Evolutionary conservation across 1,284 basidiomycete species (phyloP).

Genomic region (Moesziomyces sp.): DNA sequence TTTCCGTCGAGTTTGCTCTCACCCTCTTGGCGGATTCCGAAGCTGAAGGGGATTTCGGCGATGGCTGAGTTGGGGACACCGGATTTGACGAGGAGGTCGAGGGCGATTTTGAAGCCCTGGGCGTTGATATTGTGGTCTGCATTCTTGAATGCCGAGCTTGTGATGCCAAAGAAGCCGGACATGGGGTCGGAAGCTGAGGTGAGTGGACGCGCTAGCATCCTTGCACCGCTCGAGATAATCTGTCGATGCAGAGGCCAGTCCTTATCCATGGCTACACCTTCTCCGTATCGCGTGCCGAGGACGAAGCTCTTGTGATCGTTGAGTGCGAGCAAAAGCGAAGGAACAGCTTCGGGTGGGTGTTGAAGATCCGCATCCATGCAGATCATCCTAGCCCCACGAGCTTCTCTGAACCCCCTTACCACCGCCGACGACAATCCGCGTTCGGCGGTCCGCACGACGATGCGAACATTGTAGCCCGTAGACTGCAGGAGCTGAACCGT

Average conservation of each 20-base stretch:
- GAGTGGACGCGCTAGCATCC: conserved; percentile 70
- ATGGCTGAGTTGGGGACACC: conserved; percentile 29
- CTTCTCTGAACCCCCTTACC: conserved; percentile 70
- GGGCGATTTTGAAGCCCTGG: conserved; percentile 49
- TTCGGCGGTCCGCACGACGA: conserved; percentile 70
- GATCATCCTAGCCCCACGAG: conserved; percentile 69
- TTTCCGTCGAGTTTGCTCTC: conserved; percentile 47
- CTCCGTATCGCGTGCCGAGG: conserved; percentile 71
- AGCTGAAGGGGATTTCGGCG: conserved; percentile 46
- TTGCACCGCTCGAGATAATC: conserved; percentile 70
- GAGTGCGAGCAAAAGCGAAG: conserved; percentile 68
- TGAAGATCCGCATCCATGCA: conserved; percentile 72
- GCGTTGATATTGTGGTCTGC: conserved; percentile 45
- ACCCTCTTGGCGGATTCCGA: conserved; percentile 40
- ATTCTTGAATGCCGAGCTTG: conserved; percentile 59
- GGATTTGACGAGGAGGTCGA: conserved; percentile 47
- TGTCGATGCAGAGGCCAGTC: conserved; percentile 71
- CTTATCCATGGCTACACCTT: conserved; percentile 70
- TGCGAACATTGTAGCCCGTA: conserved; percentile 70
- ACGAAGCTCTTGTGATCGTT: conserved; percentile 68
- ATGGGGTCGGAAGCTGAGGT: conserved; percentile 71
- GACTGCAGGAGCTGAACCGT: conserved; percentile 31
- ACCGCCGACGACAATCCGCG: conserved; percentile 71
- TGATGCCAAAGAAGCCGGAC: conserved; percentile 71
- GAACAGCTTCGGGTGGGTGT: conserved; percentile 71